Conservation (phyloP, 2,329 filamentous ascomycete species). For the Stemphylium vesicarium region DNA sequence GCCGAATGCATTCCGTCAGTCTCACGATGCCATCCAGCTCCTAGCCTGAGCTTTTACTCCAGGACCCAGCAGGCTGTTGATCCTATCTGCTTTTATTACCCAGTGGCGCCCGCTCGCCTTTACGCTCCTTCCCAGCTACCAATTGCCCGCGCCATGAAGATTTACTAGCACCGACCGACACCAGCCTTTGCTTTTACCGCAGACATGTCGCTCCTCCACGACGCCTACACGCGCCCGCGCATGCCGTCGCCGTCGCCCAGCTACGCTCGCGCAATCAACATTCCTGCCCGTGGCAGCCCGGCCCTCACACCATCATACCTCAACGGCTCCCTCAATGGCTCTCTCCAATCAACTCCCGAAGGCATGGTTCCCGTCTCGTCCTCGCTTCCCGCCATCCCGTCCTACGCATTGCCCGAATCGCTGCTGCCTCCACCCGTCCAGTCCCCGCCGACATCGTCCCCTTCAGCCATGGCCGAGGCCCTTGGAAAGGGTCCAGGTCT, state of each 20-base stretch:
- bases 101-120: constrained; percentile 32
- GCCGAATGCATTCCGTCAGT: constrained; percentile 30
- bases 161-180: constrained; percentile 21
- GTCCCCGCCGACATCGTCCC: constrained; percentile 48
- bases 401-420: constrained; percentile 77
- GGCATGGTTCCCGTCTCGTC: constrained; percentile 62
- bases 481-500: constrained; percentile 68
- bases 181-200: constrained; percentile 11
- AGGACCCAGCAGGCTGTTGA: constrained; percentile 38
- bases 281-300: constrained; percentile 50
- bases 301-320: constrained; percentile 48
- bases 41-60: constrained; percentile 25
- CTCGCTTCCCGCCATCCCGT: constrained; percentile 50
- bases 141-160: constrained; percentile 36
- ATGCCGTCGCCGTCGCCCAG: constrained; percentile 44
- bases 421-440: constrained; percentile 57
- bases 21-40: constrained; percentile 40
- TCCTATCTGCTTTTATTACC: constrained; percentile 35
- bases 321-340: constrained; percentile 64
- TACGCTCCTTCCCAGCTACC: constrained; percentile 24
- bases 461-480: constrained; percentile 69
- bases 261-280: constrained; percentile 44
- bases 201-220: constrained; percentile 38
- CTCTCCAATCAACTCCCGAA: constrained; percentile 72
- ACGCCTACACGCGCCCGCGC: constrained; percentile 36